A percentile compares a stretch with the other conserved stretches of the same genome.
These are phyloP conservation scores for Beauveria sp. DNA, from an alignment of 2,329 filamentous ascomycete genomes.

Conservation along the genomic window DNA sequence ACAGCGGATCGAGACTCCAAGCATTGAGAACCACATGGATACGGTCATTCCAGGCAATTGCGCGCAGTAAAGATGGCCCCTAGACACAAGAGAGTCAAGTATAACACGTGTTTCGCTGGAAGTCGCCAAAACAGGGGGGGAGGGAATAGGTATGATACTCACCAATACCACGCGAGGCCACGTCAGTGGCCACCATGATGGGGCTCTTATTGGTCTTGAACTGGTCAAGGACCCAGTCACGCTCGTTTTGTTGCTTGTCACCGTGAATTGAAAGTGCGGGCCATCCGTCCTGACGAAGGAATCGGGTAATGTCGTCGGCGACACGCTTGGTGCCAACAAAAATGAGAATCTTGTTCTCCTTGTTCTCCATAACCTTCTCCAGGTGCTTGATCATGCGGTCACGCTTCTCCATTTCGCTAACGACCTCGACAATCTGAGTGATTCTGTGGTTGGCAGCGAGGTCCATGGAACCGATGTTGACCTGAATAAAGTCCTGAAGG, in stretches of 20 bases:
- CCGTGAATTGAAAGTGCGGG: constrained; percentile 96
- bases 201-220: constrained; percentile 99
- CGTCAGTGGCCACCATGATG: constrained; percentile 99
- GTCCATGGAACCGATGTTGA: constrained; percentile 96
- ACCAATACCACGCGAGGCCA: constrained; percentile 99
- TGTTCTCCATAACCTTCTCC: constrained; percentile 96
- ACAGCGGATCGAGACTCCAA: constrained; percentile 81
- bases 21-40: constrained; percentile 71
- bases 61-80: constrained; percentile 82
- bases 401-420: constrained; percentile 94
- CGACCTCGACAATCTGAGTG: constrained; percentile 94
- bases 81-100: constrained; percentile 84
- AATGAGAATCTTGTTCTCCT: constrained; percentile 88
- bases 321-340: constrained; percentile 94
- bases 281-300: constrained; percentile 96
- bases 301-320: constrained; percentile 94
- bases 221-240: constrained; percentile 98
- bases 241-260: constrained; percentile 98
- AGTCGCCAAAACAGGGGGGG: constrained; percentile 38
- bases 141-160: constrained; percentile 62
- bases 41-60: constrained; percentile 84
- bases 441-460: constrained; percentile 96
- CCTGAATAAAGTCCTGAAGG: constrained; percentile 93
- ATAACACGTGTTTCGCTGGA: constrained; percentile 56
- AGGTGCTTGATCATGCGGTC: constrained; percentile 96